Evolutionary conservation across 31 red algal genomes (phyloP), one percentile per base, ranked within the genome.

Genomic region (Porphyra umbilicalis): DNA sequence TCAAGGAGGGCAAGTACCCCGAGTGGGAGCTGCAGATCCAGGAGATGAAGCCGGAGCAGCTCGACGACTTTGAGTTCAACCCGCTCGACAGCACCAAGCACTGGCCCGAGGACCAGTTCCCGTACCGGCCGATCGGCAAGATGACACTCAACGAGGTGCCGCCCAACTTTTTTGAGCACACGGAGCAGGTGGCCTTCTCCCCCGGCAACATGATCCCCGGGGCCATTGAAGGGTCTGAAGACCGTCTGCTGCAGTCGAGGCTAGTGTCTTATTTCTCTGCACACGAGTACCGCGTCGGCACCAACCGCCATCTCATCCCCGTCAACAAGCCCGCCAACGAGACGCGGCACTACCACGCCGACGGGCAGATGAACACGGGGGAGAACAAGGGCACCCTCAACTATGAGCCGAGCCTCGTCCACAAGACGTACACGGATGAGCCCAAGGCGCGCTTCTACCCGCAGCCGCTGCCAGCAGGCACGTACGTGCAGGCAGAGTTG

Each of bases 181-280:
- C 75, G 67, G 95, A 97, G 84, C 92, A 94, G 77, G 84, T 85
- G 5, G 89, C 95, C 25, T 97, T 97, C 84, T 96, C 87, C 36
- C 96, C 96, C 3, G 96, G 88, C 13, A 87, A 91, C 57, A 80
- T 98, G 39, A 34, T 98, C 1, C 90, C 96, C 3, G 92, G 93
- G 1, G 67, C 32, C 3, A 95, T 98, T 9, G 88, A 92, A 77
- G 87, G 84, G 6, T 92, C n/a, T n/a, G 96, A 95, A 40, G 96
- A 98, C 77, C 82, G 87, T 9, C 78, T 98, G 83, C 79, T 98
- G 31, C 96, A 98, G 78, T 87, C 86, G 0, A 80, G 96, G 0
- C 87, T 98, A 20, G 39, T 98, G 32, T 95, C 92, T 0, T 98
- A 98, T 57, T 83, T 80, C 29, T 93, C 95, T 33, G 86, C 95